These are phyloP conservation scores for Aegilops longissima DNA, from an alignment of 176 grass and related monocot species.

Conservation along the genomic window DNA sequence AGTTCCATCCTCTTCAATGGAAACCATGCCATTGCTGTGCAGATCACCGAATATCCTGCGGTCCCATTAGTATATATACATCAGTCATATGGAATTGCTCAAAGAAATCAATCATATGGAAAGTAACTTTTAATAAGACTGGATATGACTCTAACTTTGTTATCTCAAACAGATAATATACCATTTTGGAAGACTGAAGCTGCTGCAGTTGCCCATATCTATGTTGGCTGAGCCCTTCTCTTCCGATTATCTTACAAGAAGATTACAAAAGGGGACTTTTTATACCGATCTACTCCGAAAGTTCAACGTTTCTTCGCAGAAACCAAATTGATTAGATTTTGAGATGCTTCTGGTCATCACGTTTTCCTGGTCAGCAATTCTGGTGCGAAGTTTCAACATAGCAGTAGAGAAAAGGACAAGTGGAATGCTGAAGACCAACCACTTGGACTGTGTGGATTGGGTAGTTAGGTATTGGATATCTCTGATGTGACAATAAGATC, in stretches of 20 bases:
- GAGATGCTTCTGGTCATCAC: conserved; percentile 13
- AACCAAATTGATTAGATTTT: conserved; percentile 22
- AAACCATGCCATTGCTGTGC: conserved; percentile 22
- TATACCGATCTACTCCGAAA: conserved; percentile 13
- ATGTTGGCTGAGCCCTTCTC: not conserved
- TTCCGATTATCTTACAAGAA: conserved; percentile 4
- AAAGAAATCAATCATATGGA: not conserved
- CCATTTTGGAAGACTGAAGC: conserved; percentile 33
- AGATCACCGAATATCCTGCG: conserved; percentile 32
- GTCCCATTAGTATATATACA: not conserved
- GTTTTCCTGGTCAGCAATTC: conserved; percentile 14
- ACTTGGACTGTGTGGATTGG: conserved; percentile 19
- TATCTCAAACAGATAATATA: not conserved
- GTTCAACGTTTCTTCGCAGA: not conserved
- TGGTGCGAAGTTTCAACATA: not conserved
- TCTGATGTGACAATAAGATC: conserved; percentile 24
- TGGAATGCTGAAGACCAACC: conserved; percentile 21
- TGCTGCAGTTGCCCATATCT: conserved; percentile 52
- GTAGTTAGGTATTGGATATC: not conserved
- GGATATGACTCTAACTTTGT: conserved; percentile 1
- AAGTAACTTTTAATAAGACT: not conserved
- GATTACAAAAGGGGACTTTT: conserved; percentile 16
- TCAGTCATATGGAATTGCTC: not conserved
- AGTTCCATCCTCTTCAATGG: conserved; percentile 24
- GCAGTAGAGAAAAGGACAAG: not conserved